These are phyloP conservation scores for Alternaria gaisen DNA, from an alignment of 2,329 filamentous ascomycete species.

Conservation along the genomic window DNA sequence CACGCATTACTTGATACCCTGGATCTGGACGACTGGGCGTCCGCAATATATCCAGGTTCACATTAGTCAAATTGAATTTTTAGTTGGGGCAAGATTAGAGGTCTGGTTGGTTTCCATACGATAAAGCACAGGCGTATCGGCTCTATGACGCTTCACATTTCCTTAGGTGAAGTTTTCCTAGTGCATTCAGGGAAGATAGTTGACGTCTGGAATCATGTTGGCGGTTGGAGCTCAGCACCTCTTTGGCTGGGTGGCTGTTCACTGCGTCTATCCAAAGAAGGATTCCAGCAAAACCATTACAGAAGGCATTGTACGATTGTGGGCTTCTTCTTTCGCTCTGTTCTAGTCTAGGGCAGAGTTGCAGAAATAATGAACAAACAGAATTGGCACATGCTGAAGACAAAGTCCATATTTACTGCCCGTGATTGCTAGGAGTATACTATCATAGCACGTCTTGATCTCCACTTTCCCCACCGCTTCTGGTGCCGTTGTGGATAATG, in stretches of 20 bases:
- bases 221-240: background rate
- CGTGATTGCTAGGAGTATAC: background rate
- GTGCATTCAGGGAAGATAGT: background rate
- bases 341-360: background rate
- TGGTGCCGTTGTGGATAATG: constrained; percentile 23
- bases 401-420: background rate
- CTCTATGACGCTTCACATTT: background rate
- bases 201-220: background rate
- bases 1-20: background rate
- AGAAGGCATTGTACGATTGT: constrained; percentile 3
- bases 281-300: background rate
- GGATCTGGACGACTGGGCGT: background rate
- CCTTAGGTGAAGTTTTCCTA: background rate
- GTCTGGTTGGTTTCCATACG: background rate
- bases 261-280: background rate
- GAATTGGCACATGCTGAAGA: background rate
- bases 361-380: background rate
- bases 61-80: constrained; percentile 1
- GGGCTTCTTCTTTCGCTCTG: background rate
- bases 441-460: background rate
- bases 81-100: background rate
- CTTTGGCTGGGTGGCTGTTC: background rate
- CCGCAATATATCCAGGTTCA: background rate
- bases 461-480: constrained; percentile 10
- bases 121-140: constrained; percentile 4